A percentile compares a stretch with the other conserved stretches of the same genome.
These are phyloP conservation scores for Nakazawaea ernobii DNA, from an alignment of 805 yeast species.

Conservation along the genomic window DNA sequence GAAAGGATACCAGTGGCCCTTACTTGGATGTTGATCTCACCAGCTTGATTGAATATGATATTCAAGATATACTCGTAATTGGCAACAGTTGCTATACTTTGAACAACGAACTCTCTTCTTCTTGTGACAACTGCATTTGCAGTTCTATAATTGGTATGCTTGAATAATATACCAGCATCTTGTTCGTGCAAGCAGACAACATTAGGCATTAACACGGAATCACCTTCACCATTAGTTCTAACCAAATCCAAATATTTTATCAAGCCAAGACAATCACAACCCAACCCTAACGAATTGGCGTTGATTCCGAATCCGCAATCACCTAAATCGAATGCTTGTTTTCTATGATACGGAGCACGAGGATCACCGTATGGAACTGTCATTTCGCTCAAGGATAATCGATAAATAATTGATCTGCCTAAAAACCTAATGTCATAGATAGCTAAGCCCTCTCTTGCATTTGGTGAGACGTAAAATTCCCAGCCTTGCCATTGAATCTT, in stretches of 20 bases:
- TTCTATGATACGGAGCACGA: slow-evolving; percentile 76
- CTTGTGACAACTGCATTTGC: slow-evolving; percentile 65
- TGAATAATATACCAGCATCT: slow-evolving; percentile 69
- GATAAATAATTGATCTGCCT: slow-evolving; percentile 70
- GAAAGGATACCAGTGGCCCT: slow-evolving; percentile 86
- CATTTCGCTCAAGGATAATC: slow-evolving; percentile 75
- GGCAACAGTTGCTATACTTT: slow-evolving; percentile 79
- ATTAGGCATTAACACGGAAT: slow-evolving; percentile 56
- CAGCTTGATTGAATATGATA: slow-evolving; percentile 70
- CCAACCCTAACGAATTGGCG: slow-evolving; percentile 63
- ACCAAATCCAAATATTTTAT: slow-evolving; percentile 67
- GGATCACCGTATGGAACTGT: slow-evolving; percentile 88
- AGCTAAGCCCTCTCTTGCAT: slow-evolving; percentile 76
- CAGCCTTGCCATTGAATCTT: slow-evolving; percentile 78
- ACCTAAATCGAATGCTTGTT: slow-evolving; percentile 83
- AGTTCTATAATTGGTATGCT: slow-evolving; percentile 78
- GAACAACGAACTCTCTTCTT: slow-evolving; percentile 73
- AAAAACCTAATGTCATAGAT: slow-evolving; percentile 67
- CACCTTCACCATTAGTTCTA: slow-evolving; percentile 53
- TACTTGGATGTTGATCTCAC: slow-evolving; percentile 70
- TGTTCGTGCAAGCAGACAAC: slow-evolving; percentile 79
- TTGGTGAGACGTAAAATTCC: slow-evolving; percentile 68
- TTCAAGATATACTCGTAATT: slow-evolving; percentile 77
- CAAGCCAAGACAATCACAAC: slow-evolving; percentile 80
- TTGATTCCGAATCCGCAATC: slow-evolving; percentile 78